phyloP scores from a whole-genome alignment of 2,329 filamentous ascomycete genomes.

The Cladosporium sp. region DNA sequence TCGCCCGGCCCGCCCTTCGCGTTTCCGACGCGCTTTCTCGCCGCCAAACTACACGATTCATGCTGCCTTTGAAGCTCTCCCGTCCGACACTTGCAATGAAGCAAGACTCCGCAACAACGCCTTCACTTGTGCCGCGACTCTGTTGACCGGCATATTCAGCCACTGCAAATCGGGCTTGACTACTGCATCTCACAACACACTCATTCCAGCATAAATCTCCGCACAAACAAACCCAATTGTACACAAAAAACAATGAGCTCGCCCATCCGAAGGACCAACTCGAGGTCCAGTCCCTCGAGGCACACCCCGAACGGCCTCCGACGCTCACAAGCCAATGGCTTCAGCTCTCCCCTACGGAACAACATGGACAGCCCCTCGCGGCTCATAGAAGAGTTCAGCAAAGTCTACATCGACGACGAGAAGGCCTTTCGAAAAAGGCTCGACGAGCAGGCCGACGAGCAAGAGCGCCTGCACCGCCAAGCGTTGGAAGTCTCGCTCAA shows the following conservation, averaged over 20 bases:
- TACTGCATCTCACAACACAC: background rate
- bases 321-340: slow-evolving; percentile 13
- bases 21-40: slow-evolving; percentile 5
- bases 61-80: background rate
- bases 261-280: slow-evolving; percentile 14
- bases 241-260: slow-evolving; percentile 16
- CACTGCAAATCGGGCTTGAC: background rate
- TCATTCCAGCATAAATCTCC: background rate
- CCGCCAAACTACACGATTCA: slow-evolving; percentile 1
- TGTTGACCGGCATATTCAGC: background rate
- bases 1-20: background rate
- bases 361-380: slow-evolving; percentile 24
- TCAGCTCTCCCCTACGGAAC: slow-evolving; percentile 6
- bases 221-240: background rate
- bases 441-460: slow-evolving; percentile 63
- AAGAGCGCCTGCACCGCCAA: slow-evolving; percentile 62
- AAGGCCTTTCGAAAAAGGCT: slow-evolving; percentile 57
- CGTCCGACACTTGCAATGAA: background rate
- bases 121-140: background rate
- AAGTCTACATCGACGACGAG: slow-evolving; percentile 44
- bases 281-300: slow-evolving; percentile 16
- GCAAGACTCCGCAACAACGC: background rate
- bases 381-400: slow-evolving; percentile 43
- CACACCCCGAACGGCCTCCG: slow-evolving; percentile 17
- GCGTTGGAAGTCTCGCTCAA: slow-evolving; percentile 65